Conservation (phyloP, 768 basidiomycete species). For the Daedaleopsis nitida region DNA sequence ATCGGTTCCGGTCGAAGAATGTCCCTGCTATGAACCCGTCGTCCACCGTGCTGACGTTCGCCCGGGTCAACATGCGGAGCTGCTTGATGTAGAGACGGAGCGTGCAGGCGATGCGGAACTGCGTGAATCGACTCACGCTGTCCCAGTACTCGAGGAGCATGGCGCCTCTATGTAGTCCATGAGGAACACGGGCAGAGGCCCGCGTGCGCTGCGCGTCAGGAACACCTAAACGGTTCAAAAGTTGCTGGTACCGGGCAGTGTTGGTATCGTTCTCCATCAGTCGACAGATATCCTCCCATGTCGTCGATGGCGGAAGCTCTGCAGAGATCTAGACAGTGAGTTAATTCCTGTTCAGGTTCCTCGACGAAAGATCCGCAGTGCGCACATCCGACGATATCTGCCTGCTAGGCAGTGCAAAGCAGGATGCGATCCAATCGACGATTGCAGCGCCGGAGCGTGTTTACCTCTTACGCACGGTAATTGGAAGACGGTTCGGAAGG, state of each 20-base stretch:
- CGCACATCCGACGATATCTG: background rate
- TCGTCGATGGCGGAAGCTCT: no score
- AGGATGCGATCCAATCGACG: background rate
- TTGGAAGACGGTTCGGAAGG: background rate
- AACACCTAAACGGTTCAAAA: no score
- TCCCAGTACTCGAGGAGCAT: constrained; percentile 22
- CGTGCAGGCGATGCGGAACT: constrained; percentile 23
- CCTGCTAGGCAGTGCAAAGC: background rate
- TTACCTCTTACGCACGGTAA: background rate
- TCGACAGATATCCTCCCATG: no score
- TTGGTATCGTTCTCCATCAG: no score
- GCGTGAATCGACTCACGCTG: constrained; percentile 8
- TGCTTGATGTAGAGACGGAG: constrained; percentile 22
- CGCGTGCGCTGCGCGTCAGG: background rate
- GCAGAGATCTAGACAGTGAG: background rate
- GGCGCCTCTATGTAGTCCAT: constrained; percentile 22
- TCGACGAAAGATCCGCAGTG: background rate
- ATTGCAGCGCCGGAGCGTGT: background rate
- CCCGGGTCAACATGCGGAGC: constrained; percentile 9
- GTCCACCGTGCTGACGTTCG: constrained; percentile 4
- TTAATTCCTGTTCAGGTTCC: background rate
- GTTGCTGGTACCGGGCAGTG: no score
- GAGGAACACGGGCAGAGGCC: constrained; percentile 4
- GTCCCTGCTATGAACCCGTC: constrained; percentile 6
- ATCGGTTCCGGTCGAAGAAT: constrained; percentile 12